Conservation (phyloP, 257 asterid genomes). For the Solanum chiquidenum region DNA sequence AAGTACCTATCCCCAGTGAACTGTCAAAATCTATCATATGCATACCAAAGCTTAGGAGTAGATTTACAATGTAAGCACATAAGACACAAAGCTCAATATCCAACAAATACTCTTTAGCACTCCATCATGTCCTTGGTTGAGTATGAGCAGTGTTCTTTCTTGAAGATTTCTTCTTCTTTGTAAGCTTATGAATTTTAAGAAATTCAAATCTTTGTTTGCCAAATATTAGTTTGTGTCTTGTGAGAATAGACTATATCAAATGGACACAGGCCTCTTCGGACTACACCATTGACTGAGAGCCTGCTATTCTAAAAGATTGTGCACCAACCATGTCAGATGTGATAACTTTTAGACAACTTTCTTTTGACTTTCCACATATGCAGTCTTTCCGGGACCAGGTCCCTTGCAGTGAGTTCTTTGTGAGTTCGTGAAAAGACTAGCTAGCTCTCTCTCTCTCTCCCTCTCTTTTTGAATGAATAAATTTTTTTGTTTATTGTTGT, state of each 20-base stretch:
- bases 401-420: neutral
- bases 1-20: neutral
- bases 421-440: neutral
- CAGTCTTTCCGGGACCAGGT: neutral
- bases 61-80: neutral
- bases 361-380: neutral
- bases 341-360: too few species aligned
- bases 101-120: neutral
- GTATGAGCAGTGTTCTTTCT: neutral
- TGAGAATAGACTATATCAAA: neutral
- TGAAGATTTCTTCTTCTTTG: neutral
- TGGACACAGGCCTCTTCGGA: neutral
- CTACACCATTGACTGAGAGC: neutral
- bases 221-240: neutral
- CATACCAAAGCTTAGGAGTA: neutral
- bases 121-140: neutral
- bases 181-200: neutral
- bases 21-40: neutral
- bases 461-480: too few species aligned
- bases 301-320: neutral
- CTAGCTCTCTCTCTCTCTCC: neutral
- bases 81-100: neutral
- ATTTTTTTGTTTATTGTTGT: neutral
- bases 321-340: neutral
- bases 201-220: neutral